Conservation (phyloP, 495 filamentous ascomycete genomes). For the Pyrenopolyporus hunteri region DNA sequence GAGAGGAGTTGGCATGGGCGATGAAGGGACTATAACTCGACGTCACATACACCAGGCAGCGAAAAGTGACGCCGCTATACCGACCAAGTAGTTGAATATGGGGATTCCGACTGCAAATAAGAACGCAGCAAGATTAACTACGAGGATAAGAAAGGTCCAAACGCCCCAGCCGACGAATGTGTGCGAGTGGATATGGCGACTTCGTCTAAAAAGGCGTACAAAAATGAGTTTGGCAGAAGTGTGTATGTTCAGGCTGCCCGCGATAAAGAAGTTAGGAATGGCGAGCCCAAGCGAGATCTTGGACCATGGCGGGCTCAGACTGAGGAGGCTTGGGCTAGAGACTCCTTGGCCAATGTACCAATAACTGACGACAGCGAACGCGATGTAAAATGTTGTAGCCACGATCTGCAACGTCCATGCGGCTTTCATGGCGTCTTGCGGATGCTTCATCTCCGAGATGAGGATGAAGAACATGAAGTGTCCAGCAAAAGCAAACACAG, state of each 20-base stretch:
- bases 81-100: conserved; percentile 66
- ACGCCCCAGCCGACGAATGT: conserved; percentile 47
- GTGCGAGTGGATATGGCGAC: conserved; percentile 46
- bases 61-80: conserved; percentile 57
- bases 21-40: neutral
- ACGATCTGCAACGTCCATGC: conserved; percentile 63
- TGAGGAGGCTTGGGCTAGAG: conserved; percentile 64
- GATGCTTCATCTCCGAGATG: conserved; percentile 68
- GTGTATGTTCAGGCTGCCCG: conserved; percentile 70
- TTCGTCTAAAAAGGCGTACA: conserved; percentile 59
- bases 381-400: conserved; percentile 63
- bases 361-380: conserved; percentile 69
- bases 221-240: conserved; percentile 65
- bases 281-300: conserved; percentile 77
- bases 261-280: conserved; percentile 71
- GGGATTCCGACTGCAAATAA: conserved; percentile 70
- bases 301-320: conserved; percentile 58
- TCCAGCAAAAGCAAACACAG: conserved; percentile 68
- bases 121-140: conserved; percentile 66
- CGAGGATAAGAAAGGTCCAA: conserved; percentile 62
- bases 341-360: conserved; percentile 65
- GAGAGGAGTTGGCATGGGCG: too few relatives aligned
- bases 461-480: conserved; percentile 74
- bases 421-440: conserved; percentile 57
- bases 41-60: conserved; percentile 53